Conservation (phyloP, 306 rosid species). For the Myrica gale region DNA sequence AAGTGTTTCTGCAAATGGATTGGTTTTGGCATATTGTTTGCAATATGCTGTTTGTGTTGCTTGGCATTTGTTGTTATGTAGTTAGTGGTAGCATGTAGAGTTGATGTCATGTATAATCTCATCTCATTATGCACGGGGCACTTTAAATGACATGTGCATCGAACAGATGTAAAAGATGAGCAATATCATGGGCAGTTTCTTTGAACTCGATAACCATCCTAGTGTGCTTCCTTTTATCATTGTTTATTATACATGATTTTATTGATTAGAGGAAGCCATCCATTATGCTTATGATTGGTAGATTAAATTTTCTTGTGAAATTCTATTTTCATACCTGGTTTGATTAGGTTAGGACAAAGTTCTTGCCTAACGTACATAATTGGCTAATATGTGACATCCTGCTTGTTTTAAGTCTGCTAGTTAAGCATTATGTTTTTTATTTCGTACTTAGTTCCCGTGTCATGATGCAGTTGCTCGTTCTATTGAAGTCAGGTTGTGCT, state of each 20-base stretch:
- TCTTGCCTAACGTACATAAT: not conserved
- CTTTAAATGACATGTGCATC: not conserved
- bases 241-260: not conserved
- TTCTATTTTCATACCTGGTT: not conserved
- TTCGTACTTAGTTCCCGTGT: not conserved
- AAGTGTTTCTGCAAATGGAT: not conserved
- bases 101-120: not conserved
- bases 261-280: not conserved
- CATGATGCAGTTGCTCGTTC: constrained; percentile 34
- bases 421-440: not conserved
- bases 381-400: not conserved
- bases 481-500: constrained; percentile 22
- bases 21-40: not conserved
- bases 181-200: not conserved
- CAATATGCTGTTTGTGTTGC: not conserved
- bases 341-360: not conserved
- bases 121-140: not conserved
- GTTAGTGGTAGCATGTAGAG: not conserved
- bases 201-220: not conserved
- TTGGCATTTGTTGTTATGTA: not conserved
- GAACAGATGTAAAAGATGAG: not conserved
- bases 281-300: not conserved
- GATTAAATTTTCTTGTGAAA: not conserved
- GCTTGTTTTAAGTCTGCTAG: not conserved
- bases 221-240: not conserved